A percentile compares a stretch with the other conserved stretches of the same genome.
These are phyloP conservation scores for Wickerhamomyces bisporus DNA, from an alignment of 805 yeast species.

Conservation along the genomic window DNA sequence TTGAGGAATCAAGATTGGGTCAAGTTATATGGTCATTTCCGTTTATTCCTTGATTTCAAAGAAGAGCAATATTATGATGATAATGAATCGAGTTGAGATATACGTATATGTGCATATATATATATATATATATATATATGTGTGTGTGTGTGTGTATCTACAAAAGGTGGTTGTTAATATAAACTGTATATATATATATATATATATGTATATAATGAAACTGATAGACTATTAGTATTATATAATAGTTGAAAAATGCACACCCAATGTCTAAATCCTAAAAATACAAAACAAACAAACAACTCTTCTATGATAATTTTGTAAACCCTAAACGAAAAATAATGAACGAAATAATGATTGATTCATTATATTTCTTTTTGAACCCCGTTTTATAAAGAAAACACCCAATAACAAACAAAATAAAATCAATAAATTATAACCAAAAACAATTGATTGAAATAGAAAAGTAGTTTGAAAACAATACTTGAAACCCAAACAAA, in stretches of 20 bases:
- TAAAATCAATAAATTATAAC: constrained; percentile 3
- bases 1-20: too few species aligned
- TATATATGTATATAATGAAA: too few species aligned
- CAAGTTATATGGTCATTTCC: too few species aligned
- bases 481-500: neutral
- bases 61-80: too few species aligned
- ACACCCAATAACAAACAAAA: constrained; percentile 1
- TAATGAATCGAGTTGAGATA: too few species aligned
- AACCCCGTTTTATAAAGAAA: neutral
- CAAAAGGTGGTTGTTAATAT: too few species aligned
- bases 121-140: too few species aligned
- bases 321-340: constrained; percentile 1
- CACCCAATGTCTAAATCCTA: constrained; percentile 20
- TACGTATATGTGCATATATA: too few species aligned
- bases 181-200: too few species aligned
- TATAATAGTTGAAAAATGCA: constrained; percentile 10
- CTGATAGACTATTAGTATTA: neutral
- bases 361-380: neutral
- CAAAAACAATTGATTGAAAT: neutral
- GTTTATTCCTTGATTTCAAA: too few species aligned
- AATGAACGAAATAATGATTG: too few species aligned
- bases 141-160: too few species aligned
- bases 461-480: constrained; percentile 1
- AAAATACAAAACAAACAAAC: constrained; percentile 13
- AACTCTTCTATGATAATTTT: constrained; percentile 15